Evolutionary conservation across 805 yeast genomes (phyloP).

Genomic region (Zygotorulaspora danielsina): DNA sequence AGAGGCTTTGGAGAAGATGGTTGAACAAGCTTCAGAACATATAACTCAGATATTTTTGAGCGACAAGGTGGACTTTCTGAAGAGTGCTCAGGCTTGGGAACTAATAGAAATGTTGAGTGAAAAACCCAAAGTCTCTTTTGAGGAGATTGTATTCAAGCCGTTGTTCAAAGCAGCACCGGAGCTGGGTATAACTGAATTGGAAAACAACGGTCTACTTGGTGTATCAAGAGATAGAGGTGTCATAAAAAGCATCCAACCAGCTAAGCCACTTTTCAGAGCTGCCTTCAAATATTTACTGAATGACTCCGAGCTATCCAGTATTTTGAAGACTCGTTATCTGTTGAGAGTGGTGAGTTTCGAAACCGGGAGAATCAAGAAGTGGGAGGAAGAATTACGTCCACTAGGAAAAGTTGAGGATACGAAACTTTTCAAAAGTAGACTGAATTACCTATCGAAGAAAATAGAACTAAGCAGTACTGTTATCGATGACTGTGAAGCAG

Average conservation of each 20-base stretch:
- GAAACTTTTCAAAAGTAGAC: slow-evolving; percentile 55
- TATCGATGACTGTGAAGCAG: slow-evolving; percentile 46
- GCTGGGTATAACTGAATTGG: slow-evolving; percentile 62
- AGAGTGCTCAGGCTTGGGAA: slow-evolving; percentile 83
- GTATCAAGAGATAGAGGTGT: slow-evolving; percentile 76
- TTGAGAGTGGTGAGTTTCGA: slow-evolving; percentile 54
- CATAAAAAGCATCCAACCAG: slow-evolving; percentile 60
- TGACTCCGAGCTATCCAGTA: slow-evolving; percentile 52
- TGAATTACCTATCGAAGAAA: slow-evolving; percentile 63
- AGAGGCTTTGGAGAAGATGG: slow-evolving; percentile 74
- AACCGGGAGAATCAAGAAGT: slow-evolving; percentile 52
- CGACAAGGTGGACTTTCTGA: slow-evolving; percentile 49
- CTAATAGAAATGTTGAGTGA: slow-evolving; percentile 61
- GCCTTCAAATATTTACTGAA: slow-evolving; percentile 66
- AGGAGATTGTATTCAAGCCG: slow-evolving; percentile 53
- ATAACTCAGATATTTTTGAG: slow-evolving; percentile 72
- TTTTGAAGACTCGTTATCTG: slow-evolving; percentile 62
- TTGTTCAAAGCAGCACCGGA: slow-evolving; percentile 55
- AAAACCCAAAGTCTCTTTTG: slow-evolving; percentile 43
- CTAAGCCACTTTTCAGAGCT: slow-evolving; percentile 77
- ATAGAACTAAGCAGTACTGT: slow-evolving; percentile 55
- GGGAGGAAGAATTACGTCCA: slow-evolving; percentile 68
- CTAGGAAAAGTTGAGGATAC: slow-evolving; percentile 49
- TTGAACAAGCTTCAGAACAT: slow-evolving; percentile 81
- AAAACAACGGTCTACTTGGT: slow-evolving; percentile 70